A percentile compares a stretch with the other conserved stretches of the same genome.
Evolutionary conservation across 202 grass and related monocot genomes (phyloP).

Genomic region (Eragrostis tef): DNA sequence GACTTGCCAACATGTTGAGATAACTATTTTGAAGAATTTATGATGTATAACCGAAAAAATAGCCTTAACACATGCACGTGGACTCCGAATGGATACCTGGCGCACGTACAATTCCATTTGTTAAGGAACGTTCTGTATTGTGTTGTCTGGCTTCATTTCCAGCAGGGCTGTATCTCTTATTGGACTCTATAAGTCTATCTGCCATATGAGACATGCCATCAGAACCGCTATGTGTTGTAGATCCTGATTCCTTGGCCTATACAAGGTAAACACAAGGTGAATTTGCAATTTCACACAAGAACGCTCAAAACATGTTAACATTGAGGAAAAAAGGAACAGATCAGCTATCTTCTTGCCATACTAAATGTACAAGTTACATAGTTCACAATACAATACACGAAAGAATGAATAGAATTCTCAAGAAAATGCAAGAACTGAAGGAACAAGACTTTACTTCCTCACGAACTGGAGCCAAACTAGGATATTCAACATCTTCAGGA

Average conservation of each 20-base stretch:
- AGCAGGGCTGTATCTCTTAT: conserved; percentile 48
- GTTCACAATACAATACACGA: background rate
- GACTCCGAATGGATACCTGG: conserved; percentile 46
- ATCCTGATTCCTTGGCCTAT: conserved; percentile 65
- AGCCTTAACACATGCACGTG: conserved; percentile 20
- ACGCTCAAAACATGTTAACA: conserved; percentile 2
- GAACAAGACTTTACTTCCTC: conserved; percentile 76
- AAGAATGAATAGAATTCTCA: background rate
- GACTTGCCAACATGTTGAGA: conserved; percentile 2
- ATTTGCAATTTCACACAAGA: conserved; percentile 22
- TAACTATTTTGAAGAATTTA: conserved; percentile 41
- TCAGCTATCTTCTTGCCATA: background rate
- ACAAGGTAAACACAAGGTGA: conserved; percentile 38
- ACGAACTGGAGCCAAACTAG: conserved; percentile 72
- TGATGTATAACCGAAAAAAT: background rate
- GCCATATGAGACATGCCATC: conserved; percentile 47
- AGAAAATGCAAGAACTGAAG: conserved; percentile 7
- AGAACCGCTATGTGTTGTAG: conserved; percentile 55
- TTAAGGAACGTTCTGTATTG: conserved; percentile 31
- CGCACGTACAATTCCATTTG: conserved; percentile 30
- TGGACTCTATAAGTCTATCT: conserved; percentile 65
- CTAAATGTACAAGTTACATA: conserved; percentile 15
- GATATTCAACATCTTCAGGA: conserved; percentile 66
- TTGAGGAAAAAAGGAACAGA: conserved; percentile 18
- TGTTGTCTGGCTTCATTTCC: conserved; percentile 45